These are phyloP conservation scores for Dictyostelium capitatum DNA, from an alignment of 78 protist genomes.

Conservation along the genomic window DNA sequence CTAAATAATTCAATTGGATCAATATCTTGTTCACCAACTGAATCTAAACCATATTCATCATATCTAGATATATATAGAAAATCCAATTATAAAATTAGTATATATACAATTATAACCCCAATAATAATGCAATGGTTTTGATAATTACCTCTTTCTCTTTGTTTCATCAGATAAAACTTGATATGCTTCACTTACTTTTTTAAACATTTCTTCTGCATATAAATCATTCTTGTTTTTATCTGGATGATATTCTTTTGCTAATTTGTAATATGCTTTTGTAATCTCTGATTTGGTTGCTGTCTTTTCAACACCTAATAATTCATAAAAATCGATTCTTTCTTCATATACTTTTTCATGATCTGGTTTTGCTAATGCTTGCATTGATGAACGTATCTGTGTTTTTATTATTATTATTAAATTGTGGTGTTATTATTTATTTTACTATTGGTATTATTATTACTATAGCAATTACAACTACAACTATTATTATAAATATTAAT, in stretches of 20 bases:
- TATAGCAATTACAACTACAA: background rate
- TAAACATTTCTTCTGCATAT: conserved; percentile 82
- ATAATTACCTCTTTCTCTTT: conserved; percentile 39
- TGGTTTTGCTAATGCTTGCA: conserved; percentile 39
- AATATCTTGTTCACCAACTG: conserved; percentile 23
- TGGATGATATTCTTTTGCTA: conserved; percentile 78
- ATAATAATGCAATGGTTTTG: background rate
- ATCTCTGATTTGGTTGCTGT: conserved; percentile 62
- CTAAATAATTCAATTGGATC: conserved; percentile 66
- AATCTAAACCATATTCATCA: conserved; percentile 73
- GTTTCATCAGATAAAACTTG: conserved; percentile 56
- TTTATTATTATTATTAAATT: background rate
- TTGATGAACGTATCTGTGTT: conserved; percentile 17
- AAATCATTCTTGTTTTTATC: conserved; percentile 67
- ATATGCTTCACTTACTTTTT: conserved; percentile 75
- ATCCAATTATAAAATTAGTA: background rate
- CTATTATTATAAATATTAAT: background rate
- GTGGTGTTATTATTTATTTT: background rate
- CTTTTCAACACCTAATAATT: conserved; percentile 19
- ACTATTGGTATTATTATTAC: background rate
- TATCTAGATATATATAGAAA: background rate
- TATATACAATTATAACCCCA: background rate
- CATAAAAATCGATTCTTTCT: conserved; percentile 44
- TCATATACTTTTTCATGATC: background rate
- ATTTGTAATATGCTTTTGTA: conserved; percentile 66